Evolutionary conservation across 176 grass and related monocot species (phyloP).

Genomic region (Oryza brachyantha): DNA sequence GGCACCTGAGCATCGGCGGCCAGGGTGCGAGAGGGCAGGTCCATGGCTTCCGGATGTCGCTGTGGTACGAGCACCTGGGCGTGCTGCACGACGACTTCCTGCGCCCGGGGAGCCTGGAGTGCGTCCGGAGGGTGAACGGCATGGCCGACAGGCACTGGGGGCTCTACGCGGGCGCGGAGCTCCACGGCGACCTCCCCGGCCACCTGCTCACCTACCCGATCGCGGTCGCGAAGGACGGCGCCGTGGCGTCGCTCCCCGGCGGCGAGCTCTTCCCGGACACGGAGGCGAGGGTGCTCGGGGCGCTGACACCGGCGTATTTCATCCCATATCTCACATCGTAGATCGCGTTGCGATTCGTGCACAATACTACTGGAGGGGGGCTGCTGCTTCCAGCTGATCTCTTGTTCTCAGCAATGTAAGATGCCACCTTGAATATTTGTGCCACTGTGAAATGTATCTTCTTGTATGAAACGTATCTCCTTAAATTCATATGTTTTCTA

Average conservation of each 20-base stretch:
- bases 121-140: slow-evolving; percentile 64
- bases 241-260: slow-evolving; percentile 55
- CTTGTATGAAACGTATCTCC: too few relatives aligned
- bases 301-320: slow-evolving; percentile 12
- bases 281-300: slow-evolving; percentile 46
- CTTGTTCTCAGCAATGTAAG: neutral
- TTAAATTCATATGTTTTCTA: too few relatives aligned
- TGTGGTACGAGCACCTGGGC: slow-evolving; percentile 94
- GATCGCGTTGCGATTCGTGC: neutral
- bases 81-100: slow-evolving; percentile 65
- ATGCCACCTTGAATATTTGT: neutral
- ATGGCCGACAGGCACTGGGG: slow-evolving; percentile 83
- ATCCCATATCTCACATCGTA: slow-evolving; percentile 81
- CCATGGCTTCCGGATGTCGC: slow-evolving; percentile 80
- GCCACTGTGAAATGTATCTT: neutral
- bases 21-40: slow-evolving; percentile 69
- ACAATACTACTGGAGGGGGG: neutral
- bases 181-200: slow-evolving; percentile 65
- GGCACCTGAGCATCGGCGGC: slow-evolving; percentile 47
- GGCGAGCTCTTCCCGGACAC: slow-evolving; percentile 69
- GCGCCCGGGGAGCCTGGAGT: slow-evolving; percentile 56
- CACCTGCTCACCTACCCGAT: slow-evolving; percentile 81
- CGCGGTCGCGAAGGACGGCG: slow-evolving; percentile 41
- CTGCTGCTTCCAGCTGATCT: neutral
- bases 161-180: slow-evolving; percentile 45